A percentile compares a stretch with the other conserved stretches of the same genome.
Conservation (phyloP, 1,139 yeast genomes). For the Pichia sp. region DNA sequence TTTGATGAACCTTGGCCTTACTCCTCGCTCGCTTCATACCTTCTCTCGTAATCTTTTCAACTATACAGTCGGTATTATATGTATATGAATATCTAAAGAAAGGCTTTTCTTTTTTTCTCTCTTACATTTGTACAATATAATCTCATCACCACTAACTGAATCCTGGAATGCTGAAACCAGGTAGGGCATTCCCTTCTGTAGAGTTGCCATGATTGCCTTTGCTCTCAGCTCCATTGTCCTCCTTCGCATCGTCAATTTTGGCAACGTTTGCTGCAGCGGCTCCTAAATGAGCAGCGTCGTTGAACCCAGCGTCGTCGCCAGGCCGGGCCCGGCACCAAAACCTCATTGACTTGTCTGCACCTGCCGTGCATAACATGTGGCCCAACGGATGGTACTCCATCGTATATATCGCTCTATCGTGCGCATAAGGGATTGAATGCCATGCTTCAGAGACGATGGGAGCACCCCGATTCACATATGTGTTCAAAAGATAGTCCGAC, state of each 20-base stretch:
- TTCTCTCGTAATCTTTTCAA: not conserved
- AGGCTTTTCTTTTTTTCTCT: not conserved
- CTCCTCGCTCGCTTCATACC: too few species aligned
- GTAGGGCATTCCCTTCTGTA: constrained; percentile 10
- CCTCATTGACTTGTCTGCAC: constrained; percentile 89
- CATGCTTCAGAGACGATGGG: constrained; percentile 41
- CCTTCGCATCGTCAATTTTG: not conserved
- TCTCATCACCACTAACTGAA: constrained; percentile 12
- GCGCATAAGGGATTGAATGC: constrained; percentile 83
- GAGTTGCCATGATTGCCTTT: not conserved
- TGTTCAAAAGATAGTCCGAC: constrained; percentile 7
- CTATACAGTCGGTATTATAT: too few species aligned
- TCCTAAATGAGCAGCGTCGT: constrained; percentile 64
- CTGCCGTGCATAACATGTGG: constrained; percentile 85
- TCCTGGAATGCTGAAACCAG: constrained; percentile 27
- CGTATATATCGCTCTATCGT: constrained; percentile 87
- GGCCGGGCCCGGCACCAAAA: constrained; percentile 96
- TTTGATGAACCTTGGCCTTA: not conserved
- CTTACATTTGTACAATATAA: not conserved
- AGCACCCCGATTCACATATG: constrained; percentile 7
- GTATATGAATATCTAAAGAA: not conserved
- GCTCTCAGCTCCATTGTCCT: not conserved
- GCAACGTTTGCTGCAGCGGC: constrained; percentile 15
- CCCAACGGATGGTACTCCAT: constrained; percentile 93
- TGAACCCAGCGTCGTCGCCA: constrained; percentile 76